Base-by-base conservation (phyloP, 176 grass and related monocot genomes). In the Coix lacrymajobi region DNA sequence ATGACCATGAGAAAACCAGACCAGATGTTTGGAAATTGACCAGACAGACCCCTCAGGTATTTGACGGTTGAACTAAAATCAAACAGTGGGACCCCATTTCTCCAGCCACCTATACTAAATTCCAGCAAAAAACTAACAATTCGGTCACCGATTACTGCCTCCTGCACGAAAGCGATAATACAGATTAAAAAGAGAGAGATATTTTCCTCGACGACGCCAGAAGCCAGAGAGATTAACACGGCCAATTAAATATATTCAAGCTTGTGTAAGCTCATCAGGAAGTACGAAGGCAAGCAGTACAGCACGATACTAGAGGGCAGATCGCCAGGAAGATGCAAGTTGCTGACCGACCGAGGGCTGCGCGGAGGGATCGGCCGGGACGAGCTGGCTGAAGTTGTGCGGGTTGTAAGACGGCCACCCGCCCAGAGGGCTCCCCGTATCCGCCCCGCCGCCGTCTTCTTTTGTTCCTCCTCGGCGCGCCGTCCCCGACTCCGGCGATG, bases 341-440 rank as follows among this genome's bases (percentile, higher is more conserved):
- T 11, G 83, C 72, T 85, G 76, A 98, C 96, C 1, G 46, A 95
- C 96, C 43, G 89, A 81, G 72, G 92, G 85, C 75, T 93, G 96
- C 6, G 89, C 66, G 31, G 92, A 88, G 36, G 90, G 84, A 80
- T 95, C 92, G 31, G 92, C 89, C 11, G 89, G 92, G 54, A 90
- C 79, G 52, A 98, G 61, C 75, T 95, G 90, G 87, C 90, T 98
- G 85, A 98, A 98, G 79, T 95, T 98, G 46, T 87, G 89, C 8
- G 85, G 92, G 76, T 98, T 94, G 87, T 88, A 93, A 41, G 90
- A 95, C 32, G 92, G 96, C 92, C 92, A 95, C 31, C 80, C 87
- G 11, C 89, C 96, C 32, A 95, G 75, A 30, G 88, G 76, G 79
- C 84, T 95, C 13, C 76, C 89, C 96, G 95, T 98, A 69, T 79